phyloP scores from a whole-genome alignment of 768 basidiomycete species.

The Boletus patriciae region DNA sequence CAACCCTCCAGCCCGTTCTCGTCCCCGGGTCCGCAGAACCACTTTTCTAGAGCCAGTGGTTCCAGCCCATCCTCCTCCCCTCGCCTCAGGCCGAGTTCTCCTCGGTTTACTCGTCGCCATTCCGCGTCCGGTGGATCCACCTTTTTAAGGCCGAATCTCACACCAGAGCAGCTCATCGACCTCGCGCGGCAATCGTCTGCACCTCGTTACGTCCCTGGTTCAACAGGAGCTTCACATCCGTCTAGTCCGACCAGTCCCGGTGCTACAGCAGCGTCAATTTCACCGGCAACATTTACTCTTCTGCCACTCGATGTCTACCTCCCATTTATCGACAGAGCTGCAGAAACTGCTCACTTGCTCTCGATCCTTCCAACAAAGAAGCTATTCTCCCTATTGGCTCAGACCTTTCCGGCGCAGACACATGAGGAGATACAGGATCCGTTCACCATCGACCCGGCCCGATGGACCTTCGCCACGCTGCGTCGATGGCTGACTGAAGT shows the following conservation, averaged over 20 bases:
- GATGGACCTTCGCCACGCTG: conserved; percentile 75
- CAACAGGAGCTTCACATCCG: neutral
- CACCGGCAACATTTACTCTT: conserved; percentile 66
- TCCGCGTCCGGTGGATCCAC: conserved; percentile 36
- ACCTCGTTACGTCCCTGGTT: conserved; percentile 32
- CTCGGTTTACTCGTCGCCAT: conserved; percentile 32
- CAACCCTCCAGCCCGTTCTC: conserved; percentile 22
- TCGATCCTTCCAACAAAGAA: conserved; percentile 63
- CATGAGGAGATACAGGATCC: conserved; percentile 33
- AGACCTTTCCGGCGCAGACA: conserved; percentile 54
- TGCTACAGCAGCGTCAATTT: neutral
- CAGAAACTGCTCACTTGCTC: conserved; percentile 72
- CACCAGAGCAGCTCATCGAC: conserved; percentile 74
- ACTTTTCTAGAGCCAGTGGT: conserved; percentile 28
- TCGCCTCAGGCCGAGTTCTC: conserved; percentile 51
- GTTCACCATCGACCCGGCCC: conserved; percentile 53
- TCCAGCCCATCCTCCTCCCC: conserved; percentile 42
- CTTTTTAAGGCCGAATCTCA: conserved; percentile 49
- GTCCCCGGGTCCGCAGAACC: conserved; percentile 31
- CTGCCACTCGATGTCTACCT: conserved; percentile 77
- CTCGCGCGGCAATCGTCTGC: conserved; percentile 63
- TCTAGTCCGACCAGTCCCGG: conserved; percentile 6
- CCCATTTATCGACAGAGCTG: conserved; percentile 82
- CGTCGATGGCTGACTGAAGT: conserved; percentile 63
- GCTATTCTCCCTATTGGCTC: conserved; percentile 69